Percentiles rank a stretch among this genome's conserved stretches.
Conservation (phyloP, 2,329 filamentous ascomycete genomes). For the Trichoderma hamatum region DNA sequence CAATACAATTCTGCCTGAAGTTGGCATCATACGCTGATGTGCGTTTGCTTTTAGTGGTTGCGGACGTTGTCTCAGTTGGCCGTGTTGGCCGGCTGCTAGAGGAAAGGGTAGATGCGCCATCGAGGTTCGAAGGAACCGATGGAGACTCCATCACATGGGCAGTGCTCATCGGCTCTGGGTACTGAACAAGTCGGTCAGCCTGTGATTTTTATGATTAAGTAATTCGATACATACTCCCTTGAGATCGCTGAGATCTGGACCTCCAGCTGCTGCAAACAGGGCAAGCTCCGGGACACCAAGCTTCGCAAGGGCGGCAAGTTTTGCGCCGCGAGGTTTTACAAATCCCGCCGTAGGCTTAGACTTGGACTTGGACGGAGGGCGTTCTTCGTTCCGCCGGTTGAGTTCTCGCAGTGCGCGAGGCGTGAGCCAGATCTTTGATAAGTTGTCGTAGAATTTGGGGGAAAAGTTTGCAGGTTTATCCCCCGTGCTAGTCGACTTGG, state of each 20-base stretch:
- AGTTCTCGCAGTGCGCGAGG: background rate
- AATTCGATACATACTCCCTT: background rate
- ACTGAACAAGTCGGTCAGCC: background rate
- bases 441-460: background rate
- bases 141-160: background rate
- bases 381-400: background rate
- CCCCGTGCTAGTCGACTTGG: background rate
- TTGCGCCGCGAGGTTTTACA: background rate
- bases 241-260: background rate
- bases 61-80: background rate
- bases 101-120: background rate
- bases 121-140: background rate
- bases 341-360: background rate
- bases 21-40: slow-evolving; percentile 24
- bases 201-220: background rate
- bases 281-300: background rate
- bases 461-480: background rate
- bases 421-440: background rate
- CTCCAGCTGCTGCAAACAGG: background rate
- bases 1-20: too few species aligned
- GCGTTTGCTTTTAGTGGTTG: background rate
- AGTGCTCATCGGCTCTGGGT: background rate
- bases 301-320: background rate
- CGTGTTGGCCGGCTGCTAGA: background rate
- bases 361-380: background rate